Percentiles rank a stretch among this genome's conserved stretches.
These are phyloP conservation scores for Xylariaceae sp. DNA, from an alignment of 2,329 filamentous ascomycete genomes.

Conservation along the genomic window DNA sequence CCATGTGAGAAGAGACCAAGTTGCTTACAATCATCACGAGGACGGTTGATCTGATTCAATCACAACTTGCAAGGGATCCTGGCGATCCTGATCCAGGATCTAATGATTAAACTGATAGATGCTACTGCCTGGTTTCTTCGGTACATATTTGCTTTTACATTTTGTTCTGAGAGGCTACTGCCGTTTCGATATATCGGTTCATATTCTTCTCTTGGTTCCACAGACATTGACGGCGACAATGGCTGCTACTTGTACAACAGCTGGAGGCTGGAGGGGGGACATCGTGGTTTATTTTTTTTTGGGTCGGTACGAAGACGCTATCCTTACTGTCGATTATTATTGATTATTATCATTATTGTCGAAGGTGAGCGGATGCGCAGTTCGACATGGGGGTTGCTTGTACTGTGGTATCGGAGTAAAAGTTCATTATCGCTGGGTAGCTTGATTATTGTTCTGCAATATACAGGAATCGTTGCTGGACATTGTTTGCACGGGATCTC, in stretches of 20 bases:
- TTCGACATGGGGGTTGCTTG: too few relatives aligned
- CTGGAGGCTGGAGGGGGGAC: not conserved
- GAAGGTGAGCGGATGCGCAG: too few relatives aligned
- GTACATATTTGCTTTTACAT: not conserved
- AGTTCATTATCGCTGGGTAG: too few relatives aligned
- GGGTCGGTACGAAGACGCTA: too few relatives aligned
- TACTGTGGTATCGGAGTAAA: too few relatives aligned
- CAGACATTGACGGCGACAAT: not conserved
- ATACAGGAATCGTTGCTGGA: too few relatives aligned
- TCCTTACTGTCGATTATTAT: too few relatives aligned
- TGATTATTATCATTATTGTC: too few relatives aligned
- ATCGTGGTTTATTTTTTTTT: too few relatives aligned
- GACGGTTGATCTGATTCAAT: constrained; percentile 1
- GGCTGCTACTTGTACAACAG: constrained; percentile 20
- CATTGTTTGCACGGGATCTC: too few relatives aligned
- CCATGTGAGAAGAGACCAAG: not conserved
- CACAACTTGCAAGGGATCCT: not conserved
- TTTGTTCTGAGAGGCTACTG: not conserved
- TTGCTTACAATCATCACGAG: not conserved
- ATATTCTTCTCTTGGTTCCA: not conserved
- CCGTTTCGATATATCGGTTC: not conserved
- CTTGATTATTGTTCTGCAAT: too few relatives aligned
- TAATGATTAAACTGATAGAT: not conserved
- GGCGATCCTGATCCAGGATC: not conserved
- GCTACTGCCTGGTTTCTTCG: not conserved